phyloP scores from a whole-genome alignment of 2,329 filamentous ascomycete species.

The Penicillium sp. region DNA sequence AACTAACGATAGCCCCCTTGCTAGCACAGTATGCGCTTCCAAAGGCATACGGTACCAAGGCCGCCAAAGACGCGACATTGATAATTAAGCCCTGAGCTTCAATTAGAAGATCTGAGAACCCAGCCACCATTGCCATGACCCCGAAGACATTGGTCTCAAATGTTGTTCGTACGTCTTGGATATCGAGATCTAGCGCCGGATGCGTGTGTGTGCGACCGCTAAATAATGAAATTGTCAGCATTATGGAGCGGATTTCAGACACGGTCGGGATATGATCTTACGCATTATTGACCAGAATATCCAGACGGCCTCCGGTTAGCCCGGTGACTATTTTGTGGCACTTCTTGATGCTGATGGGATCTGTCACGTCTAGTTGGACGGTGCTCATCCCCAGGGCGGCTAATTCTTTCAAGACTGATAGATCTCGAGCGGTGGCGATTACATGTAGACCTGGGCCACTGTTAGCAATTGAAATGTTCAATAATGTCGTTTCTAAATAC shows the following conservation, averaged over 20 bases:
- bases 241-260: background rate
- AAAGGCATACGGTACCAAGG: background rate
- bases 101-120: background rate
- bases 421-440: background rate
- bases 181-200: background rate
- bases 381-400: background rate
- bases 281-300: conserved; percentile 1
- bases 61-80: background rate
- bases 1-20: background rate
- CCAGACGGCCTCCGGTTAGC: background rate
- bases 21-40: background rate
- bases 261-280: background rate
- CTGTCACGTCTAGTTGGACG: background rate
- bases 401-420: background rate
- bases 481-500: background rate
- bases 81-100: background rate
- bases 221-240: background rate
- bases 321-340: background rate
- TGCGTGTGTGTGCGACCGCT: background rate
- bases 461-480: background rate
- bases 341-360: background rate
- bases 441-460: background rate
- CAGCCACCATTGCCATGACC: background rate
- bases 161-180: background rate
- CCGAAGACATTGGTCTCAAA: background rate